A percentile compares a stretch with the other conserved stretches of the same genome.
phyloP scores from a whole-genome alignment of 305 asterid species.

The Ajuga reptans region DNA sequence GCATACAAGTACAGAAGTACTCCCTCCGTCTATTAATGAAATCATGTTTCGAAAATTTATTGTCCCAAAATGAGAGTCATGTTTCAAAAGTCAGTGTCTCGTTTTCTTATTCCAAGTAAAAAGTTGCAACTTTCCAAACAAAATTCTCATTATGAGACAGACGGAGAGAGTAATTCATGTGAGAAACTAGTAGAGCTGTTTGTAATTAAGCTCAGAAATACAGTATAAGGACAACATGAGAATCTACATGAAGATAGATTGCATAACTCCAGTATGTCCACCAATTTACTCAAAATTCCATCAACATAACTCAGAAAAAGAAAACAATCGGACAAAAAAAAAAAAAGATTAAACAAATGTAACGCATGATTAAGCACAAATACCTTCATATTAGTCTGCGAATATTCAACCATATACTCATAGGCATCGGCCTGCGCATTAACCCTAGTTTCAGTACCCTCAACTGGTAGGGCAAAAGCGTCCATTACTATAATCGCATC shows the following conservation, averaged over 20 bases:
- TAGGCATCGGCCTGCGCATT: constrained; percentile 99
- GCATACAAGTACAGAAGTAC: too few species aligned
- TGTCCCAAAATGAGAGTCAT: too few species aligned
- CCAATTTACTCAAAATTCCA: neutral
- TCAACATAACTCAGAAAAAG: neutral
- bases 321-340: neutral
- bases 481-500: constrained; percentile 94
- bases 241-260: neutral
- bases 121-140: too few species aligned
- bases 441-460: constrained; percentile 98
- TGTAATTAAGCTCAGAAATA: neutral
- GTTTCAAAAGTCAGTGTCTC: too few species aligned
- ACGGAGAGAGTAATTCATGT: neutral
- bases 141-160: too few species aligned
- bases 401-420: constrained; percentile 95
- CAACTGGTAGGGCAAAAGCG: constrained; percentile 98
- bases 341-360: neutral
- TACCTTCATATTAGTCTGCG: constrained; percentile 83
- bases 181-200: neutral
- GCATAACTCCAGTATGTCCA: neutral
- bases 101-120: too few species aligned
- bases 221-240: neutral
- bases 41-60: too few species aligned
- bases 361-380: neutral
- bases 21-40: too few species aligned